phyloP scores from a whole-genome alignment of 208 protist species.

The Acanthamoeba culbertsoni region DNA sequence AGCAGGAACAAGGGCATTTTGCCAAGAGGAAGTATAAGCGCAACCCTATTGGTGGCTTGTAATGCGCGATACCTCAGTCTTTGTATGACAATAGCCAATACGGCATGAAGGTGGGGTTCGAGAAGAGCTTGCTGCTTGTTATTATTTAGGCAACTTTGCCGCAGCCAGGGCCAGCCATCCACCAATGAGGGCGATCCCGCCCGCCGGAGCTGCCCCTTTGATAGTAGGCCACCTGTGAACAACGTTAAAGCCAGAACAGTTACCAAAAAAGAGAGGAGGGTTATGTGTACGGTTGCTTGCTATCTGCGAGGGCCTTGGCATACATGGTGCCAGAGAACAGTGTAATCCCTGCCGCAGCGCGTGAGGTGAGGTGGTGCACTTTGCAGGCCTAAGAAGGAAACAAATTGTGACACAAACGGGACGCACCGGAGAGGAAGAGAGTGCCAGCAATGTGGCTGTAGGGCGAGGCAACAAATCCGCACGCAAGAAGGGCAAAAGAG shows the following conservation, averaged over 20 bases:
- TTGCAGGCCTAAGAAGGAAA: not conserved
- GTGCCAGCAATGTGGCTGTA: not conserved
- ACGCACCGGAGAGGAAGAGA: not conserved
- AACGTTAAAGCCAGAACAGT: not conserved
- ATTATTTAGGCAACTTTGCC: not conserved
- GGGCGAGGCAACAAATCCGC: not conserved
- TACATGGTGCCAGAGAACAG: not conserved
- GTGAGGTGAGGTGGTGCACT: too few species aligned
- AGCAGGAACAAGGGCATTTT: too few species aligned
- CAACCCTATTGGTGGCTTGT: too few species aligned
- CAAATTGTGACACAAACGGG: not conserved
- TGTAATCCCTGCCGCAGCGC: slow-evolving; percentile 6
- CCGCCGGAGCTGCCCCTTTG: not conserved
- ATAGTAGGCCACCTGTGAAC: not conserved
- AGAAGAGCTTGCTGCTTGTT: too few species aligned
- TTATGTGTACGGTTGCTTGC: not conserved
- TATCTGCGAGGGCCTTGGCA: not conserved
- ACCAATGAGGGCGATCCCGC: not conserved
- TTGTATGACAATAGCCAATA: too few species aligned
- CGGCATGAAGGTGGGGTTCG: too few species aligned
- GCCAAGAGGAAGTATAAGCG: too few species aligned
- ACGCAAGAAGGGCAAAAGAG: not conserved
- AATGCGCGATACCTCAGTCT: too few species aligned
- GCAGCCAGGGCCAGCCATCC: not conserved
- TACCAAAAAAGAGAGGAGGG: not conserved